Evolutionary conservation across 2,329 filamentous ascomycete genomes (phyloP).

Genomic region (Aspergillus pseudotamarii): DNA sequence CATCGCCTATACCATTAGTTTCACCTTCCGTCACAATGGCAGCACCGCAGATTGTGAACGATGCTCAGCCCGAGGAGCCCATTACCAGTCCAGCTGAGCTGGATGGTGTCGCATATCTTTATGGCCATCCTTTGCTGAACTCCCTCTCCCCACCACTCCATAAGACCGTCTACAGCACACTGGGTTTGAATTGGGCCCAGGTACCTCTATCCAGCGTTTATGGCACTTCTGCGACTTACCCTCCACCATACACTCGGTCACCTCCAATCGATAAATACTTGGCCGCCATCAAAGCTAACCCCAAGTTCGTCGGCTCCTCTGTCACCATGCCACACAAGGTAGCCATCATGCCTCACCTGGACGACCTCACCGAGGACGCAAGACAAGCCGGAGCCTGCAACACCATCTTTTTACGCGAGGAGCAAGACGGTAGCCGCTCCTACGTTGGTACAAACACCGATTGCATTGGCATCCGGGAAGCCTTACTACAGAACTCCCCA

Average conservation of each 20-base stretch:
- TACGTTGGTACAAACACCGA: constrained; percentile 81
- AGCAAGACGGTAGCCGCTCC: constrained; percentile 48
- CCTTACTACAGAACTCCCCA: constrained; percentile 61
- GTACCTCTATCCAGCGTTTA: constrained; percentile 46
- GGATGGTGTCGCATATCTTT: constrained; percentile 58
- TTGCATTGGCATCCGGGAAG: constrained; percentile 74
- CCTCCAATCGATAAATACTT: constrained; percentile 40
- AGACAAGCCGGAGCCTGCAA: constrained; percentile 76
- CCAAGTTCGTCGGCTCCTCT: constrained; percentile 61
- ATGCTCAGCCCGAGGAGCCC: constrained; percentile 30
- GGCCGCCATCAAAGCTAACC: constrained; percentile 37
- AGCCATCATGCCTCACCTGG: constrained; percentile 71
- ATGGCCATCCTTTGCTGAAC: constrained; percentile 59
- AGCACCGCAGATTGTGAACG: constrained; percentile 17
- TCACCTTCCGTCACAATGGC: constrained; percentile 25
- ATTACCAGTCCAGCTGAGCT: constrained; percentile 38
- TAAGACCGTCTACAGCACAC: constrained; percentile 55
- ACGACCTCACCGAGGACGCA: constrained; percentile 73
- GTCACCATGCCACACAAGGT: constrained; percentile 88
- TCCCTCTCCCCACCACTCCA: constrained; percentile 60
- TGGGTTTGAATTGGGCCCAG: constrained; percentile 57
- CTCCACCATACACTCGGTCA: constrained; percentile 38
- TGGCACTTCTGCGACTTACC: constrained; percentile 33
- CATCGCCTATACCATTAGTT: background rate
- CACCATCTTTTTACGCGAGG: constrained; percentile 68